Evolutionary conservation across 768 basidiomycete genomes (phyloP).

Genomic region (Agrocybe praecox): DNA sequence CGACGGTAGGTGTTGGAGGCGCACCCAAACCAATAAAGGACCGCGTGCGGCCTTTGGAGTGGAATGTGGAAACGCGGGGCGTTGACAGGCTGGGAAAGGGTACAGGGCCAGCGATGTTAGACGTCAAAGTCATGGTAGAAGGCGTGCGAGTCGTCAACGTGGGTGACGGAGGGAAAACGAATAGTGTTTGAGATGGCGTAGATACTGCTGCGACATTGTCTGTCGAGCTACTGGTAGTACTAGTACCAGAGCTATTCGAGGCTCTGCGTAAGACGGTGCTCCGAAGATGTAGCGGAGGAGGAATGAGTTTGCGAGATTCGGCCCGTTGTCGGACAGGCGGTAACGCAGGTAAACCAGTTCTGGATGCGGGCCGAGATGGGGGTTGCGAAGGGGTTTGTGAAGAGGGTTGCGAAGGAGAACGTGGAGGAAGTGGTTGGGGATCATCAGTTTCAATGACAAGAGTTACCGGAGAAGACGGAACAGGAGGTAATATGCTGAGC

Average conservation of each 20-base stretch:
- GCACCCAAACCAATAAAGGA: conserved; percentile 75
- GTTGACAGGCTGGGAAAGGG: conserved; percentile 64
- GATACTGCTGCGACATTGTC: conserved; percentile 23
- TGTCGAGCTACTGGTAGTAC: neutral
- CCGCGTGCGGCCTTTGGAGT: conserved; percentile 63
- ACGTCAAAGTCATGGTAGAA: conserved; percentile 81
- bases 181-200: conserved; percentile 81
- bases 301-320: conserved; percentile 54
- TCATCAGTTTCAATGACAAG: conserved; percentile 41
- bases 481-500: conserved; percentile 64
- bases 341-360: conserved; percentile 21
- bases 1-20: conserved; percentile 76
- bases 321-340: conserved; percentile 51
- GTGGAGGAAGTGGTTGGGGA: no score
- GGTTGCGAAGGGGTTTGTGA: neutral
- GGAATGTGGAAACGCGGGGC: conserved; percentile 72
- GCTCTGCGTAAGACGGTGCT: conserved; percentile 35
- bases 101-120: conserved; percentile 48
- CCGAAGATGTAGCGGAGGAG: conserved; percentile 60
- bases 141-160: conserved; percentile 62
- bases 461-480: conserved; percentile 73
- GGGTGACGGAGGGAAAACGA: conserved; percentile 84
- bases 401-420: no score
- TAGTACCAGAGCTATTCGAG: conserved; percentile 23
- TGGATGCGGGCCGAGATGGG: conserved; percentile 8